phyloP scores from a whole-genome alignment of 2,329 filamentous ascomycete species.

The Lachnellula occidentalis region DNA sequence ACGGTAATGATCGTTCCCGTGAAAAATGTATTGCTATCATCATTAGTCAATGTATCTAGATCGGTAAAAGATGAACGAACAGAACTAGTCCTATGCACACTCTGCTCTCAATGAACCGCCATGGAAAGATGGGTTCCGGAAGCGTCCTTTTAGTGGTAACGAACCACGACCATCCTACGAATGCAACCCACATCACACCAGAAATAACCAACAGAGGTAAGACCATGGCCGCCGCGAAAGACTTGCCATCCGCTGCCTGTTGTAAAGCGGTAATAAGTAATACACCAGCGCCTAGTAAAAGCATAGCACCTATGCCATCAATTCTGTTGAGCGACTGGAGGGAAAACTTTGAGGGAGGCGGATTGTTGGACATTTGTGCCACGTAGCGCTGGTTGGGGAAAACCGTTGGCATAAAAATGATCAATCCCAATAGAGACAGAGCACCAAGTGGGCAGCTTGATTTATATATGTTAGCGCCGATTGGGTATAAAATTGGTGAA shows the following conservation, averaged over 20 bases:
- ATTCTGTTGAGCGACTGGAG: background rate
- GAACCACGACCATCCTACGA: background rate
- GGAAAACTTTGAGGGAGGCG: background rate
- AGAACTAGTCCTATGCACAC: background rate
- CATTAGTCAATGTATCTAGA: background rate
- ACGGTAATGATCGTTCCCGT: background rate
- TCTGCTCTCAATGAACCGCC: background rate
- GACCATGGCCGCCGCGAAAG: background rate
- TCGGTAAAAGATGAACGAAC: background rate
- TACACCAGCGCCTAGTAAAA: background rate
- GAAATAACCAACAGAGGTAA: background rate
- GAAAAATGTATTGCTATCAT: background rate
- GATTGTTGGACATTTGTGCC: background rate
- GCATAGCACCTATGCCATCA: background rate
- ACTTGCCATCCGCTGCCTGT: background rate
- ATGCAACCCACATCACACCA: background rate
- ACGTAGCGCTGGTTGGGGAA: background rate
- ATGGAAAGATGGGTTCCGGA: constrained; percentile 1
- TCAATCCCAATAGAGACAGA: background rate
- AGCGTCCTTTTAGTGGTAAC: background rate
- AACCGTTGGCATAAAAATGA: background rate
- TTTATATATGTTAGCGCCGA: background rate
- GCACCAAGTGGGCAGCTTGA: background rate
- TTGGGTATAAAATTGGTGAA: background rate
- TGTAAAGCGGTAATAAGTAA: background rate